A percentile compares a stretch with the other conserved stretches of the same genome.
These are phyloP conservation scores for Xylaria curta DNA, from an alignment of 495 filamentous ascomycete species.

Conservation along the genomic window DNA sequence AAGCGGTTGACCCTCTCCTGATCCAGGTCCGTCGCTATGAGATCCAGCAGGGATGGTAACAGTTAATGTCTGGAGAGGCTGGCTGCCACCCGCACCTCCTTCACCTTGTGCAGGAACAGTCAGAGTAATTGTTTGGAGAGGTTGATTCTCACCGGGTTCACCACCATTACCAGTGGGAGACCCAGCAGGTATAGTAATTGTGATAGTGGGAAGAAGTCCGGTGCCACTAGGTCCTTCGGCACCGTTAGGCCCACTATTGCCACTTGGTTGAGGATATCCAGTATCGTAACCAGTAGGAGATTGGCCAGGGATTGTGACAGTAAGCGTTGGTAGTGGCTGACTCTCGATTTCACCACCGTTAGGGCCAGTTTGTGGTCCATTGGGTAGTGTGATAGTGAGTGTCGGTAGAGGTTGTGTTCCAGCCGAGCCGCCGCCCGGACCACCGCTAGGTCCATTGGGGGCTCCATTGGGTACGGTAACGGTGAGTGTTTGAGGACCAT, in stretches of 20 bases:
- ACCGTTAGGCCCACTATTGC: slow-evolving; percentile 18
- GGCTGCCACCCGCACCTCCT: slow-evolving; percentile 13
- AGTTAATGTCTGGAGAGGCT: slow-evolving; percentile 31
- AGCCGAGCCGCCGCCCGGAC: slow-evolving; percentile 20
- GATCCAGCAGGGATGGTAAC: slow-evolving; percentile 16
- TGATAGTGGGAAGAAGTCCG: slow-evolving; percentile 33
- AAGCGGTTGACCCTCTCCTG: slow-evolving; percentile 20
- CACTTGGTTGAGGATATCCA: slow-evolving; percentile 21
- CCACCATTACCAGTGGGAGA: slow-evolving; percentile 29
- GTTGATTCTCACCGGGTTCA: slow-evolving; percentile 14
- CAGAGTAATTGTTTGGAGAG: slow-evolving; percentile 25
- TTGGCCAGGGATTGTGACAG: slow-evolving; percentile 32
- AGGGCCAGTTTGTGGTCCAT: slow-evolving; percentile 15
- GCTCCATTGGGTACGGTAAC: slow-evolving; percentile 23
- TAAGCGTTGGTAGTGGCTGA: slow-evolving; percentile 30
- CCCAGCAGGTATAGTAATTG: slow-evolving; percentile 36
- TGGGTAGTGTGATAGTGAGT: slow-evolving; percentile 10
- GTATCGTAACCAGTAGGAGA: slow-evolving; percentile 27
- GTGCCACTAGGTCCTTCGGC: slow-evolving; percentile 28
- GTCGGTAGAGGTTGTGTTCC: slow-evolving; percentile 15
- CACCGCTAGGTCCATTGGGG: background rate
- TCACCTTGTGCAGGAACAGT: slow-evolving; percentile 24
- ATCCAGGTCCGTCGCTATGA: slow-evolving; percentile 9
- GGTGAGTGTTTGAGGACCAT: slow-evolving; percentile 10
- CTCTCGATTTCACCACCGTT: slow-evolving; percentile 20